Evolutionary conservation across 441 rosid species (phyloP), one percentile per base, ranked within the genome.

Genomic region (Populus hybrid): DNA sequence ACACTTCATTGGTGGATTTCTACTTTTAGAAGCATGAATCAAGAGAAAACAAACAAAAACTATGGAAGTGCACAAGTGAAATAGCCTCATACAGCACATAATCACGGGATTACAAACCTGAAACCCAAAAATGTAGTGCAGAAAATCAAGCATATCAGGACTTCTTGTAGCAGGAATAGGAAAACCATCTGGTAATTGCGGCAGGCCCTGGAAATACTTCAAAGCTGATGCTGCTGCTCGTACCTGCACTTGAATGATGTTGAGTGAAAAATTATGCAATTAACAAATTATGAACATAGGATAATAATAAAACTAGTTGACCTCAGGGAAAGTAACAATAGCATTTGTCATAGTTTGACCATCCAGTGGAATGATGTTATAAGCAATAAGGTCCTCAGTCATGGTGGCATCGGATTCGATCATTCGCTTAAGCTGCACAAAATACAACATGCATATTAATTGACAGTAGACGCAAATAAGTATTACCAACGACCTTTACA

Each of bases 381-480:
- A 96, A 53, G 98, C 97, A 85, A 94, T 83, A 70, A 94, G 84
- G 77, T 94, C 99, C 78, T 96, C 98, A 1, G 96, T 92, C 99
- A 96, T 92, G 57, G 93, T 90, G 77, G 97, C 98, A 82, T 96
- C 99, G 71, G 94, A 85, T 66, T 96, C 98, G 81, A 96, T 94
- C 82, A 92, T 81, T 79, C 82, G 88, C 78, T 87, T 91, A 79
- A 96, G 88, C 98, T 95, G 97, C 86, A 83, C 72, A 79, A 72
- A 61, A 77, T 38, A 67, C 26, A 23, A 73, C 71, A 32, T 35
- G 18, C 57, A 14, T 46, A 46, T 46, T 46, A 46, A 46, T 14
- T 46, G 57, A 12, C 18, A 46, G 6, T 14, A 4, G 57, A 14
- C 6, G 14, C 19, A 12, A 12, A 14, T 46, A 46, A 46, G 57